Percentiles rank a stretch among this genome's conserved stretches.
Conservation (phyloP, 768 basidiomycete species). For the Boletus eberwhitei region DNA sequence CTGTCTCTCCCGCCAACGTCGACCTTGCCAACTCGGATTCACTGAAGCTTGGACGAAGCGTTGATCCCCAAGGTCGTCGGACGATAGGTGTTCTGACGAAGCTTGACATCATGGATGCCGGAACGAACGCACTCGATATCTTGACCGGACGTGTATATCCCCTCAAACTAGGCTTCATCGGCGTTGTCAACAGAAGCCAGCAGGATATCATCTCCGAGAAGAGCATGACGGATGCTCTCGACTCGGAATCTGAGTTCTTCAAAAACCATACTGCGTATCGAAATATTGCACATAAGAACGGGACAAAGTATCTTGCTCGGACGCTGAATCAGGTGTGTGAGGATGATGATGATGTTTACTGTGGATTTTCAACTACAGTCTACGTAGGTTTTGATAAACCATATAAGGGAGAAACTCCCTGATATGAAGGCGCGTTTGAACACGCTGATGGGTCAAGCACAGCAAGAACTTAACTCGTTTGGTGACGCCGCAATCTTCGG, state of each 20-base stretch:
- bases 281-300: slow-evolving; percentile 95
- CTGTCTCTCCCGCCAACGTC: slow-evolving; percentile 96
- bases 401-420: slow-evolving; percentile 97
- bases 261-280: slow-evolving; percentile 84
- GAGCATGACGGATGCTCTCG: slow-evolving; percentile 79
- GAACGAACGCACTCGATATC: slow-evolving; percentile 95
- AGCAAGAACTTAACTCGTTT: slow-evolving; percentile 95
- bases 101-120: slow-evolving; percentile 98
- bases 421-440: slow-evolving; percentile 99
- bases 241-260: slow-evolving; percentile 90
- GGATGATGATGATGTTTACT: not conserved
- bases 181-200: slow-evolving; percentile 96
- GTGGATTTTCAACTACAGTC: not conserved
- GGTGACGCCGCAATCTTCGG: slow-evolving; percentile 91
- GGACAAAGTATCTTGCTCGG: slow-evolving; percentile 93
- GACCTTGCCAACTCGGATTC: slow-evolving; percentile 99
- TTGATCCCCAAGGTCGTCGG: slow-evolving; percentile 93
- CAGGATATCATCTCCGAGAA: slow-evolving; percentile 92
- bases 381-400: slow-evolving; percentile 85
- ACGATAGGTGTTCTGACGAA: slow-evolving; percentile 98
- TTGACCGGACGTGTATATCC: slow-evolving; percentile 97
- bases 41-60: slow-evolving; percentile 90
- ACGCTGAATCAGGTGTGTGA: slow-evolving; percentile 81
- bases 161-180: slow-evolving; percentile 96
- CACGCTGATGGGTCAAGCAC: slow-evolving; percentile 97